Conservation (phyloP, 371 early-diverging fungal genomes). For the Actinomortierella ambigua region DNA sequence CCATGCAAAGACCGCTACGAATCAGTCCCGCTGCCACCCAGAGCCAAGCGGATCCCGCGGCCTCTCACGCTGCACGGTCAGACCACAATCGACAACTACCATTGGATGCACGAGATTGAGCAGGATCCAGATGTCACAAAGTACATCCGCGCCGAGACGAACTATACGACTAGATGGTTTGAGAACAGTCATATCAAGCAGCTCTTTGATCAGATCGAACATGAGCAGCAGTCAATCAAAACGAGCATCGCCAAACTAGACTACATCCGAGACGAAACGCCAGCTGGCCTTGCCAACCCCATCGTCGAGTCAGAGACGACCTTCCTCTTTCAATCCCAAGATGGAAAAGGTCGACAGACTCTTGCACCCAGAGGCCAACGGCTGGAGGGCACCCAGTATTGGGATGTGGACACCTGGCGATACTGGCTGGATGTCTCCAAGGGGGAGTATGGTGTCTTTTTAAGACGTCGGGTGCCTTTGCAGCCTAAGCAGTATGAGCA, state of each 20-base stretch:
- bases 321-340: too few relatives aligned
- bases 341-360: too few relatives aligned
- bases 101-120: slow-evolving; percentile 49
- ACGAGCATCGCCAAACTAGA: too few relatives aligned
- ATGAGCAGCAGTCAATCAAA: too few relatives aligned
- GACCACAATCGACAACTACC: slow-evolving; percentile 49
- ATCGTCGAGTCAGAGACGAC: too few relatives aligned
- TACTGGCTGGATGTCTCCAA: slow-evolving; percentile 29
- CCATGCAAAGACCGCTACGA: too few relatives aligned
- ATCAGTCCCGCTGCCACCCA: slow-evolving; percentile 12
- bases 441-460: slow-evolving; percentile 22
- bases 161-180: slow-evolving; percentile 40
- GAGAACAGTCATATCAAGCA: slow-evolving; percentile 13
- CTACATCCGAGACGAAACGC: too few relatives aligned
- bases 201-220: neutral
- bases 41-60: slow-evolving; percentile 39
- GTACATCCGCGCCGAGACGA: slow-evolving; percentile 49
- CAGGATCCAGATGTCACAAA: slow-evolving; percentile 44
- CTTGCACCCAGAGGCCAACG: neutral
- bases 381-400: slow-evolving; percentile 27
- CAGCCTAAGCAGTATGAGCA: too few relatives aligned
- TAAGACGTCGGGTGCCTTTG: slow-evolving; percentile 13
- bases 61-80: slow-evolving; percentile 42
- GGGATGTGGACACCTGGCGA: slow-evolving; percentile 42
- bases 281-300: too few relatives aligned